Percentiles rank a stretch among this genome's conserved stretches.
Conservation (phyloP, 2,329 filamentous ascomycete genomes). For the Trichophaea hybrida region DNA sequence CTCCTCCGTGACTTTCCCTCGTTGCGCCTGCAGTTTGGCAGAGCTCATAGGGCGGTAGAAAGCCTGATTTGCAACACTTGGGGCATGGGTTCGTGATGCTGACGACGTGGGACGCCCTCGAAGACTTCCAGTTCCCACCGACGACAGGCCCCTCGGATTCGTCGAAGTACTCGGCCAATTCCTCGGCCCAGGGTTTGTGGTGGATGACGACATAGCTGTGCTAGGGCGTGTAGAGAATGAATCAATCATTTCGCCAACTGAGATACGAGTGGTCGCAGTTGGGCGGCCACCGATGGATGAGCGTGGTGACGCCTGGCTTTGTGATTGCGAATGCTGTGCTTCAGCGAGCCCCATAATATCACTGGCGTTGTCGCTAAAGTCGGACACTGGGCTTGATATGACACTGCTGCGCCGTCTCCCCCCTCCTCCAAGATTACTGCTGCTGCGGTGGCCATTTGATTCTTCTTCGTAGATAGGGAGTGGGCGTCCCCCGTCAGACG, state of each 20-base stretch:
- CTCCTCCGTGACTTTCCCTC: conserved; percentile 41
- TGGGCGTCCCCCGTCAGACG: conserved; percentile 23
- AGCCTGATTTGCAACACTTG: conserved; percentile 71
- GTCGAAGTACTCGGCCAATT: conserved; percentile 23
- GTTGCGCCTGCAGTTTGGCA: conserved; percentile 80
- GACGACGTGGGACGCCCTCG: conserved; percentile 49
- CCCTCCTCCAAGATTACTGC: conserved; percentile 3
- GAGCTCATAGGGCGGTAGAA: conserved; percentile 97
- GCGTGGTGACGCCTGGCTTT: conserved; percentile 21
- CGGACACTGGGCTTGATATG: conserved; percentile 61
- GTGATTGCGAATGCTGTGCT: conserved; percentile 27
- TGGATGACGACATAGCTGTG: conserved; percentile 24
- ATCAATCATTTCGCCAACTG: conserved; percentile 25
- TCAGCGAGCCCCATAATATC: conserved; percentile 41
- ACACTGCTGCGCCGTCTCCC: conserved; percentile 41
- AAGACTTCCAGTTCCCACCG: conserved; percentile 25
- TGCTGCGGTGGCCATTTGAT: neutral
- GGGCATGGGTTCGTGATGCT: conserved; percentile 72
- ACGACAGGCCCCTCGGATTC: conserved; percentile 22
- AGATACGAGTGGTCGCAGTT: conserved; percentile 25
- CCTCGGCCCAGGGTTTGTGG: conserved; percentile 21
- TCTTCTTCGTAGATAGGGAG: conserved; percentile 32
- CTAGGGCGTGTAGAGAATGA: conserved; percentile 26
- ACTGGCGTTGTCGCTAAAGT: conserved; percentile 43
- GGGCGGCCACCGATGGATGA: conserved; percentile 21